phyloP scores from a whole-genome alignment of 306 rosid genomes.

The Mucuna pruriens region DNA sequence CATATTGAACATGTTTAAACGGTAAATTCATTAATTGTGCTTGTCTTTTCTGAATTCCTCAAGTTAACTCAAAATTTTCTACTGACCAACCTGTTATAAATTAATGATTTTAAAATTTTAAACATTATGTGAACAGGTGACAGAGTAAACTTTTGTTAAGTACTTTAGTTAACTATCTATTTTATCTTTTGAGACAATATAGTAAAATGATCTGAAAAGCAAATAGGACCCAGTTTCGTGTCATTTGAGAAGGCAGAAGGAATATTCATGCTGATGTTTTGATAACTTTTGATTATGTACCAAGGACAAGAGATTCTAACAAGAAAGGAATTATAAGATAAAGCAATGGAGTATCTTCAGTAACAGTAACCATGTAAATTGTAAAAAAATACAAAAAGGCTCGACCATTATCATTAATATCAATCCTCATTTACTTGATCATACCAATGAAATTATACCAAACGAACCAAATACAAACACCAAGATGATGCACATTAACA shows the following conservation, averaged over 20 bases:
- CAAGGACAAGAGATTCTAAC: not conserved
- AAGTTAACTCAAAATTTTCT: not conserved
- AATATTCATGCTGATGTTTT: not conserved
- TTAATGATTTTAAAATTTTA: not conserved
- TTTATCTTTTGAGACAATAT: not conserved
- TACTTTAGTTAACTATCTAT: not conserved
- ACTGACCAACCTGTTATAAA: not conserved
- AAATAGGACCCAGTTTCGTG: not conserved
- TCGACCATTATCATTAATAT: not conserved
- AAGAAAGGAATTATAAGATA: no score
- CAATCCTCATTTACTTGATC: not conserved
- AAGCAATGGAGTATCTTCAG: not conserved
- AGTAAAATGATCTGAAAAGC: not conserved
- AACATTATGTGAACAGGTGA: not conserved
- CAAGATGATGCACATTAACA: not conserved
- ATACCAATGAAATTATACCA: not conserved
- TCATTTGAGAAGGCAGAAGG: not conserved
- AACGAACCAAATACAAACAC: not conserved
- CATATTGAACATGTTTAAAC: not conserved
- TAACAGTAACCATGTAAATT: not conserved
- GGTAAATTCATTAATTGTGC: not conserved
- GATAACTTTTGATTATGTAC: not conserved
- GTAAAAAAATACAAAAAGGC: no score
- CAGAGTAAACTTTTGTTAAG: not conserved
- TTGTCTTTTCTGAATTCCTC: not conserved